Base-by-base conservation (phyloP, 2,329 filamentous ascomycete species). In the Waltergamsia citrina region DNA sequence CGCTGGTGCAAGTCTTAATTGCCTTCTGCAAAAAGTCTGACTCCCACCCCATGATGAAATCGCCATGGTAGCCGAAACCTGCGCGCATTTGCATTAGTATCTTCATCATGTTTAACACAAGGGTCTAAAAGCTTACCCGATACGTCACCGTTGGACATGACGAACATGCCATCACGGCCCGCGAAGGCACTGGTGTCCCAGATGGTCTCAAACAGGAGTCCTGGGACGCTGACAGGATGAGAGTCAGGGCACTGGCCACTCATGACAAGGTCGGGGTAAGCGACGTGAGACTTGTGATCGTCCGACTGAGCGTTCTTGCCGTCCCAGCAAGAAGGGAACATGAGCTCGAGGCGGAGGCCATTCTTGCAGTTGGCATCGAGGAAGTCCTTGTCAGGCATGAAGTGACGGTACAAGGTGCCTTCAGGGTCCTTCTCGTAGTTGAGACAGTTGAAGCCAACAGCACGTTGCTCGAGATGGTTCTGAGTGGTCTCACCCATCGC, bases 391-490 rank as follows among this genome's bases (percentile, higher is more conserved):
- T 81, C 72, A 0, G 90, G 88, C 46, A 95, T 49, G 52, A 74
- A 78, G 57, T 94, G 88, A 43, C 88, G 85, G 56, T 77, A 82
- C 23, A 94, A 70, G 11, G 87, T 82, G 2, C 71, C 69, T 56
- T 94, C 87, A 3, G 82, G 65, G 0, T 57, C 47, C 17, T 58
- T 64, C 21, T 47, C 49, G 53, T 95, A 95, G 72, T 96, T 80
- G 40, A 98, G 63, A 60, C 92, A 96, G 68, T 96, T 96, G 73
- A 94, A 94, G 4, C 92, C 90, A 19, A 95, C 48, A 8, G 88
- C 85, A 41, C 88, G 86, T 64, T 94, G 82, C 33, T 62, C 63
- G 24, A 95, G 71, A 34, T 78, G 73, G 12, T 59, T 56, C 62
- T 94, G 87, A 30, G 52, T 58, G 9, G 79, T 81, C 48, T 74